These are phyloP conservation scores for Neckera pumila DNA, from an alignment of 225 moss, liverwort and hornwort species.

Conservation along the genomic window DNA sequence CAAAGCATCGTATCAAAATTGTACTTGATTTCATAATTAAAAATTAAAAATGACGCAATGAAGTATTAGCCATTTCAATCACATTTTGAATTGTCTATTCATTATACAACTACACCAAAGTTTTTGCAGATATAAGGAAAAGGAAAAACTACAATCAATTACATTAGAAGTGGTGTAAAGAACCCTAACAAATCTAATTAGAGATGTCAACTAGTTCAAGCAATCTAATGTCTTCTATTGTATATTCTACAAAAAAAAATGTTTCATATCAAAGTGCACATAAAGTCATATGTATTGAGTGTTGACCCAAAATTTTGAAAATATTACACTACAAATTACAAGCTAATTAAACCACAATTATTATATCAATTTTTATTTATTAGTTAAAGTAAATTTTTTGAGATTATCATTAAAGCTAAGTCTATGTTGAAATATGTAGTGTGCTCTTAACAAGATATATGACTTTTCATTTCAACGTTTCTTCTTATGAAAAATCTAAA, in stretches of 20 bases:
- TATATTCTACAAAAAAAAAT: background rate
- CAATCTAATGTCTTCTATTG: background rate
- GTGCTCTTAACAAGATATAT: background rate
- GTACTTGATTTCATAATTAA: background rate
- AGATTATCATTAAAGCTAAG: background rate
- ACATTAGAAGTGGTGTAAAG: rapidly evolving
- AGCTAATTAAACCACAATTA: background rate
- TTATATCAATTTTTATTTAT: background rate
- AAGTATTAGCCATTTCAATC: background rate
- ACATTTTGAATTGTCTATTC: background rate
- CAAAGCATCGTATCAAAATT: background rate
- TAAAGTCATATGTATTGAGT: background rate
- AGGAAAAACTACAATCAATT: background rate
- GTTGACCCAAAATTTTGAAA: background rate
- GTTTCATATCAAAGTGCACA: background rate
- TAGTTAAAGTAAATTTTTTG: background rate
- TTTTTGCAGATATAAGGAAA: background rate
- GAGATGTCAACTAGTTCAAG: background rate
- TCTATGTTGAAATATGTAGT: background rate
- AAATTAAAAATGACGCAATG: background rate
- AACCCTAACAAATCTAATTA: background rate
- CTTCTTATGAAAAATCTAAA: background rate
- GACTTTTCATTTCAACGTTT: background rate
- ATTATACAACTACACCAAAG: background rate
- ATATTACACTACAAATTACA: background rate